Evolutionary conservation across 345 rosid genomes (phyloP), one percentile per base, ranked within the genome.

Genomic region (Corymbia maculata): DNA sequence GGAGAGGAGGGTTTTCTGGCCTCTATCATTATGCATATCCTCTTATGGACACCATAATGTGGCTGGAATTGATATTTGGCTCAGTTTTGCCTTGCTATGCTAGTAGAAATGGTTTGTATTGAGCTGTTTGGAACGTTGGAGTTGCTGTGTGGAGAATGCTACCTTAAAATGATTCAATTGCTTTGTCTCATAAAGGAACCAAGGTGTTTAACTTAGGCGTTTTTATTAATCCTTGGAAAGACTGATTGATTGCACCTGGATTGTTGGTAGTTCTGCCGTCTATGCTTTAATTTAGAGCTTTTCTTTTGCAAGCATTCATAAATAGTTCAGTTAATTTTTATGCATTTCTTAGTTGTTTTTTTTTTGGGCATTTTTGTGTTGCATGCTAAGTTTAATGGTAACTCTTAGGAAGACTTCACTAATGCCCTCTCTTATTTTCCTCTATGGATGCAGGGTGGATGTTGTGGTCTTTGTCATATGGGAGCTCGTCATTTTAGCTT

Each of bases 401-500:
- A 75, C 82, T 75, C 28, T 75, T 75, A 42, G 49, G 82, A 75
- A 42, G 49, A 75, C 82, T 42, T 75, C 32, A 32, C 87, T 86
- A 86, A 86, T 45, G n/a, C 87, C 64, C 57, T 9, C 15, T 53
- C 82, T 86, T 13, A 52, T 55, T 52, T 36, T 53, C 49, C 68
- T 89, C 91, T 88, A 59, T 30, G 88, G 86, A 70, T 95, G 94
- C 98, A 97, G 99, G 98, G 94, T 97, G 86, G 99, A 98, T 93
- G 99, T 95, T 24, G 96, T 94, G 90, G 89, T 95, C 70, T 98
- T 97, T 70, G 99, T 98, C 32, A 93, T 97, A 92, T 96, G 98
- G 99, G 99, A 97, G 90, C 97, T 97, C 52, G 75, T 96, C 82
- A 95, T 95, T 89, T 92, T 98, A 89, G 97, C 99, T 9, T 95